phyloP scores from a whole-genome alignment of 768 basidiomycete genomes.

The Boletales sp. region DNA sequence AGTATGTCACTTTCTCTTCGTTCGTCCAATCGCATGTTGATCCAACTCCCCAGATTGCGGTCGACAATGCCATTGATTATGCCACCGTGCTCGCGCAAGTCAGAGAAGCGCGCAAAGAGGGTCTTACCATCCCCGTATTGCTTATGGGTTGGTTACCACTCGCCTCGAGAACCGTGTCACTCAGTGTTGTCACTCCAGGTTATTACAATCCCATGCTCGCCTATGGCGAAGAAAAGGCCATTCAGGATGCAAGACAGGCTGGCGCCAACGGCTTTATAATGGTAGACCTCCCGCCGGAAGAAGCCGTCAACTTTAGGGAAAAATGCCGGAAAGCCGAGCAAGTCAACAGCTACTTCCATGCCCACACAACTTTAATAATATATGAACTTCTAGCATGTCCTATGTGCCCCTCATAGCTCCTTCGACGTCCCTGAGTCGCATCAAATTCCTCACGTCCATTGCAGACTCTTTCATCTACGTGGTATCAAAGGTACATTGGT shows the following conservation, averaged over 20 bases:
- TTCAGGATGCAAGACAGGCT: slow-evolving; percentile 82
- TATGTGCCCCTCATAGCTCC: slow-evolving; percentile 96
- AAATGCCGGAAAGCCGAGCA: slow-evolving; percentile 82
- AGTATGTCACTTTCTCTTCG: slow-evolving; percentile 29
- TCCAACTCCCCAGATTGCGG: slow-evolving; percentile 67
- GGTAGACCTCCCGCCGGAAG: slow-evolving; percentile 97
- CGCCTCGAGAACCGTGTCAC: neutral
- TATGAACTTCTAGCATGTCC: slow-evolving; percentile 60
- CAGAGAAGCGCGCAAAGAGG: slow-evolving; percentile 73
- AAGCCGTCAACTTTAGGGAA: slow-evolving; percentile 85
- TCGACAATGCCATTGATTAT: slow-evolving; percentile 80
- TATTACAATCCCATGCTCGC: slow-evolving; percentile 97
- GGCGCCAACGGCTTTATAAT: slow-evolving; percentile 98
- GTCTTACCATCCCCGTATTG: slow-evolving; percentile 80
- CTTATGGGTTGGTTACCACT: slow-evolving; percentile 23
- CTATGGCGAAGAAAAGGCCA: slow-evolving; percentile 92
- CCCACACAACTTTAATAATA: neutral
- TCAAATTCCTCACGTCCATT: slow-evolving; percentile 87
- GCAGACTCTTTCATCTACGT: slow-evolving; percentile 98
- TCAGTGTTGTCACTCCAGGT: slow-evolving; percentile 43
- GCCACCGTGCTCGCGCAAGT: slow-evolving; percentile 68
- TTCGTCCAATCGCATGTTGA: too few relatives aligned
- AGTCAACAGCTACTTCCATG: slow-evolving; percentile 26
- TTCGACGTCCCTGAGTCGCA: slow-evolving; percentile 82
- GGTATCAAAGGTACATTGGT: slow-evolving; percentile 78